These are phyloP conservation scores for Hordeum pubiflorum DNA, from an alignment of 202 grass and related monocot species.

Conservation along the genomic window DNA sequence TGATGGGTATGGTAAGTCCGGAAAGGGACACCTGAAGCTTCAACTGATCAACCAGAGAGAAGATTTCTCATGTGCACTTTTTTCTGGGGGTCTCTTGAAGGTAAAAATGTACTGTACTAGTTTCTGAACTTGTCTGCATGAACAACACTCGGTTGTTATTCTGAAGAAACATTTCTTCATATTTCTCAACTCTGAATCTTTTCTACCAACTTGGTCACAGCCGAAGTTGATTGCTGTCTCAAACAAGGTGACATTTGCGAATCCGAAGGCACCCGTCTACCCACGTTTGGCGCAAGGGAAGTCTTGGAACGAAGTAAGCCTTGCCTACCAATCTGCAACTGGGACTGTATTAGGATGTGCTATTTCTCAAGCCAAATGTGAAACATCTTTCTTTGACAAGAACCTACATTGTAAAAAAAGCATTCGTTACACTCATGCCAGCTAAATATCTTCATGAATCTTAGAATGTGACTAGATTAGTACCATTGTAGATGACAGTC, in stretches of 20 bases:
- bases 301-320: slow-evolving; percentile 84
- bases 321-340: background rate
- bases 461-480: background rate
- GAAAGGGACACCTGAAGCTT: slow-evolving; percentile 66
- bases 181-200: background rate
- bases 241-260: slow-evolving; percentile 54
- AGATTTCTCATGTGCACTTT: slow-evolving; percentile 75
- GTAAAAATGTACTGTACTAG: slow-evolving; percentile 13
- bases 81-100: slow-evolving; percentile 53
- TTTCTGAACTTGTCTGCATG: background rate
- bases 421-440: background rate
- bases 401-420: background rate
- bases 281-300: slow-evolving; percentile 82
- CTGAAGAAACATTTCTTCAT: background rate
- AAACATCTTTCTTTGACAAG: background rate
- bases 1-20: slow-evolving; percentile 39
- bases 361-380: background rate
- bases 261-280: slow-evolving; percentile 89
- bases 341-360: background rate
- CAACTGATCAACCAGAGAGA: slow-evolving; percentile 87
- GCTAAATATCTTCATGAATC: background rate
- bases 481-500: slow-evolving; percentile 57
- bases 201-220: slow-evolving; percentile 22
- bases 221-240: slow-evolving; percentile 73
- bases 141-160: background rate